Evolutionary conservation across 148 eudicot genomes (phyloP).

Genomic region (Heliamphora exappendiculata): DNA sequence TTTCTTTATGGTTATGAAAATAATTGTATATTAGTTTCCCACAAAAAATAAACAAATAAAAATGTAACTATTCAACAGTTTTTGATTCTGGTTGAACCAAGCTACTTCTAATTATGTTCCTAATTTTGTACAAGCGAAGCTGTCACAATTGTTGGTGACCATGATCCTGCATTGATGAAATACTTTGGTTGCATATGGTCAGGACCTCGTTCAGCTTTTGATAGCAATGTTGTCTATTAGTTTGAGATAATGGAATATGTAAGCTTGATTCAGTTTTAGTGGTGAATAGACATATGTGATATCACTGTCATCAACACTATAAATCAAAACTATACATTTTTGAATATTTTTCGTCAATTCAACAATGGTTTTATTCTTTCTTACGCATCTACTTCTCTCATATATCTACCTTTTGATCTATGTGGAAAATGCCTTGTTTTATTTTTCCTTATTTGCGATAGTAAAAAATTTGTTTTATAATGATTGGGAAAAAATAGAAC

Average conservation of each 20-base stretch:
- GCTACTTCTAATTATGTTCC: background rate
- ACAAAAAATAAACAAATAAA: background rate
- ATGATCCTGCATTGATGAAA: conserved; percentile 72
- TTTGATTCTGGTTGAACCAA: background rate
- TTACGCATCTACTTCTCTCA: background rate
- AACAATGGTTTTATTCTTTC: background rate
- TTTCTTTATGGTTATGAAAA: no score
- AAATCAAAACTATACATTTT: background rate
- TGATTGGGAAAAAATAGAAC: no score
- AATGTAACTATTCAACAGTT: background rate
- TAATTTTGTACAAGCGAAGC: conserved; percentile 65
- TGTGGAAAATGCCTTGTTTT: background rate
- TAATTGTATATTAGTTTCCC: no score
- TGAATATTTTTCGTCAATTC: background rate
- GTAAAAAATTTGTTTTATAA: background rate
- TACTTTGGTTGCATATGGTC: conserved; percentile 92
- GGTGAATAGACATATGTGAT: background rate
- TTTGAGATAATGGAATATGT: conserved; percentile 99
- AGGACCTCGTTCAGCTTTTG: conserved; percentile 98
- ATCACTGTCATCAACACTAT: background rate
- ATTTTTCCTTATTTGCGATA: background rate
- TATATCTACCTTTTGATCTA: background rate
- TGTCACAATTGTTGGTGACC: conserved; percentile 90
- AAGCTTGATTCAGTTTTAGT: conserved; percentile 25
- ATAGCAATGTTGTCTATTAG: conserved; percentile 78